Conservation (phyloP, 768 basidiomycete genomes). For the Amanita pallidorosea region DNA sequence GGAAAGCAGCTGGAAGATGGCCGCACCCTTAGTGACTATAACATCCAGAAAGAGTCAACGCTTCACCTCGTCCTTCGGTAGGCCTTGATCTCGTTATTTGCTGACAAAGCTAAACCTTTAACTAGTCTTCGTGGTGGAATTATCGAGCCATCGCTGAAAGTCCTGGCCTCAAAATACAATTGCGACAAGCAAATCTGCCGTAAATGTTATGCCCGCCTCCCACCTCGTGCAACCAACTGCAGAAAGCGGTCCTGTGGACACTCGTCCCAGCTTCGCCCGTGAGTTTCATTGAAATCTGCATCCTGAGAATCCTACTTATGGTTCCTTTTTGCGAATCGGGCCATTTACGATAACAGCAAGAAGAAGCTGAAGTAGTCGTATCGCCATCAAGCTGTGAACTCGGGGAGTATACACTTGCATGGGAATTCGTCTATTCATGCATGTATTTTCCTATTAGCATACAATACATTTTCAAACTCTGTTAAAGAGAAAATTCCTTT, state of each 20-base stretch:
- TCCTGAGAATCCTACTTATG: neutral
- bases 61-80: conserved; percentile 95
- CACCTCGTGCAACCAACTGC: conserved; percentile 99
- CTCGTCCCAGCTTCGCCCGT: conserved; percentile 88
- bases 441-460: conserved; percentile 1
- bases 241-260: conserved; percentile 90
- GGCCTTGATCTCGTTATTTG: neutral
- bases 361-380: conserved; percentile 87
- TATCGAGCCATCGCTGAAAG: conserved; percentile 98
- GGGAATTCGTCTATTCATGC: neutral
- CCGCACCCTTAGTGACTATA: conserved; percentile 92
- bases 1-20: conserved; percentile 99
- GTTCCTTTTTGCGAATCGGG: too few relatives aligned
- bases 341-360: conserved; percentile 41
- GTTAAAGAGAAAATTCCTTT: neutral
- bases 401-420: neutral
- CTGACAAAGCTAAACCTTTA: neutral
- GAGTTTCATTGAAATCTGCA: conserved; percentile 21
- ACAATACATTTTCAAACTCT: neutral
- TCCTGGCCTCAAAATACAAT: conserved; percentile 95
- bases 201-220: conserved; percentile 99
- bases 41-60: conserved; percentile 97
- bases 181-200: conserved; percentile 99
- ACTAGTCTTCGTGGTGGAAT: conserved; percentile 92
- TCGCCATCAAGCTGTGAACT: neutral